Evolutionary conservation across 2,329 filamentous ascomycete species (phyloP).

Genomic region (Trichoderma sp.): DNA sequence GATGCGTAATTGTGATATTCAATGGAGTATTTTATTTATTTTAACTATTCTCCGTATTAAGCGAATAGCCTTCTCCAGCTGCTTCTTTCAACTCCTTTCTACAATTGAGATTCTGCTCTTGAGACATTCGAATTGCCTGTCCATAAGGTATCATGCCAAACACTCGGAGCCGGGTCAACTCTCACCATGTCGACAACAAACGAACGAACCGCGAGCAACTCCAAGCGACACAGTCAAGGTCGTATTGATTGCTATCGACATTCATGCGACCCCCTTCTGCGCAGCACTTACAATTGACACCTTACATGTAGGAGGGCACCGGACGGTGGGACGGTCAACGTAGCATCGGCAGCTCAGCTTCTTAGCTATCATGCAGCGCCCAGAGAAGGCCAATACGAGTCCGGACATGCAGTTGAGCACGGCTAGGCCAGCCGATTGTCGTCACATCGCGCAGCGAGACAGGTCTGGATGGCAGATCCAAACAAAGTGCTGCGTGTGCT

Average conservation of each 20-base stretch:
- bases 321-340: neutral
- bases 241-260: neutral
- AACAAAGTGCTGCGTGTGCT: neutral
- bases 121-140: neutral
- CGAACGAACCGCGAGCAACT: neutral
- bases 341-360: neutral
- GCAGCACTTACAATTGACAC: neutral
- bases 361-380: neutral
- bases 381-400: neutral
- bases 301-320: neutral
- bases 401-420: neutral
- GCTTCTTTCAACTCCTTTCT: neutral
- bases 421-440: neutral
- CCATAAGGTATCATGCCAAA: neutral
- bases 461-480: neutral
- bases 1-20: neutral
- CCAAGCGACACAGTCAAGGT: neutral
- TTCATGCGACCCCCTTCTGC: neutral
- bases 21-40: neutral
- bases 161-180: neutral
- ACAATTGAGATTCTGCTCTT: neutral
- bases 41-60: neutral
- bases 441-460: conserved; percentile 9
- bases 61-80: neutral
- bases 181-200: neutral